These are phyloP conservation scores for Daldinia decipiens DNA, from an alignment of 495 filamentous ascomycete genomes.

Conservation along the genomic window DNA sequence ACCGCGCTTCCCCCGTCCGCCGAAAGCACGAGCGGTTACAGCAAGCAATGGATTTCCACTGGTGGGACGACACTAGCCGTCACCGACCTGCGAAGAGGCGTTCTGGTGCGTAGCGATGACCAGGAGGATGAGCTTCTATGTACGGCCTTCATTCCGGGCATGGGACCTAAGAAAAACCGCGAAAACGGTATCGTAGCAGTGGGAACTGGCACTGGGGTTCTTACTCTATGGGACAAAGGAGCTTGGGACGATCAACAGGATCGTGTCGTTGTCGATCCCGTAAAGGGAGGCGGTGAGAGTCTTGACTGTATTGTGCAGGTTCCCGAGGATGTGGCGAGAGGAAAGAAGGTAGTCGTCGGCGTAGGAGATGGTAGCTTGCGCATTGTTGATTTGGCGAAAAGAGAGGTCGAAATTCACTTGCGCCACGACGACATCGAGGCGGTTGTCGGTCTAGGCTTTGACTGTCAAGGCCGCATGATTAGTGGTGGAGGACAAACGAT, in stretches of 20 bases:
- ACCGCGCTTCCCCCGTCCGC: slow-evolving; percentile 81
- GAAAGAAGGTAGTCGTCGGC: slow-evolving; percentile 77
- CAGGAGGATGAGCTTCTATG: slow-evolving; percentile 92
- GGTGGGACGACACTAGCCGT: slow-evolving; percentile 90
- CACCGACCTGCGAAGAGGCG: slow-evolving; percentile 84
- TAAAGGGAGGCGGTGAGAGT: slow-evolving; percentile 69
- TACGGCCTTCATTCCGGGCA: slow-evolving; percentile 76
- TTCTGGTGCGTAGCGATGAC: slow-evolving; percentile 86
- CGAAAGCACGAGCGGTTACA: slow-evolving; percentile 82
- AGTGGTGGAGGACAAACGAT: slow-evolving; percentile 83
- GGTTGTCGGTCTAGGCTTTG: slow-evolving; percentile 81
- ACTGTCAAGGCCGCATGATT: slow-evolving; percentile 84
- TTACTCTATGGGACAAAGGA: slow-evolving; percentile 93
- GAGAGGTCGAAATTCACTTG: slow-evolving; percentile 61
- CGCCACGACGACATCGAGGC: slow-evolving; percentile 86
- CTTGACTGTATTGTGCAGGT: slow-evolving; percentile 75
- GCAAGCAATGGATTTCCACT: slow-evolving; percentile 92
- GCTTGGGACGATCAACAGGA: slow-evolving; percentile 95
- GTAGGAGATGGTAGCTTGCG: slow-evolving; percentile 74
- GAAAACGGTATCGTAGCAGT: slow-evolving; percentile 81
- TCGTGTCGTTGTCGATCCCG: slow-evolving; percentile 75
- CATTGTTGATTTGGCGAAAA: slow-evolving; percentile 55
- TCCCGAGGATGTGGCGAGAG: slow-evolving; percentile 70
- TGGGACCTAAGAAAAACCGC: slow-evolving; percentile 65
- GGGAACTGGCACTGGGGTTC: slow-evolving; percentile 78